These are phyloP conservation scores for Elaphomyces granulatus DNA, from an alignment of 495 filamentous ascomycete genomes.

Conservation along the genomic window DNA sequence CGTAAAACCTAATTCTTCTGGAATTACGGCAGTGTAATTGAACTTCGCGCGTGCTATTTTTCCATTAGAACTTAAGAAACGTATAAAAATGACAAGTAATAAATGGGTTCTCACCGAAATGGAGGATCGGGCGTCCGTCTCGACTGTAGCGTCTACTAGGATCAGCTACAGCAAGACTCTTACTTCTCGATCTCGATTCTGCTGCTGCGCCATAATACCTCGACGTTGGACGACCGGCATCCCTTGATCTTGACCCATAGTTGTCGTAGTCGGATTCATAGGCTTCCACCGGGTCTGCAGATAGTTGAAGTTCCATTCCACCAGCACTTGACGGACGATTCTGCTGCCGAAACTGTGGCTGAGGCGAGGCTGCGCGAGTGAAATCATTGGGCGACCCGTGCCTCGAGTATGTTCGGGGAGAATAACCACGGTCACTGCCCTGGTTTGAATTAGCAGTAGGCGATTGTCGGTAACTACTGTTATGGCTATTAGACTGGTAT, in stretches of 20 bases:
- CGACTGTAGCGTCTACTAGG: conserved; percentile 57
- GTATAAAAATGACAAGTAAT: background rate
- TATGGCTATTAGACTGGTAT: conserved; percentile 29
- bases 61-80: conserved; percentile 6
- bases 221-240: conserved; percentile 33
- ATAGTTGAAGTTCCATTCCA: conserved; percentile 73
- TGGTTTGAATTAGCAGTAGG: conserved; percentile 12
- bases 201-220: conserved; percentile 46
- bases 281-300: conserved; percentile 33
- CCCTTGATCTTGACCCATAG: conserved; percentile 38
- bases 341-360: conserved; percentile 42
- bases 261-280: conserved; percentile 35
- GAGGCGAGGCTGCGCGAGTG: conserved; percentile 43
- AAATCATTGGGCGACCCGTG: conserved; percentile 42
- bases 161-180: conserved; percentile 52
- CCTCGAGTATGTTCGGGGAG: conserved; percentile 33
- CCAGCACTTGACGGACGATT: conserved; percentile 50
- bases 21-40: conserved; percentile 84
- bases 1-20: conserved; percentile 82
- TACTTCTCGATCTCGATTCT: conserved; percentile 51
- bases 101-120: conserved; percentile 60
- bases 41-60: conserved; percentile 76
- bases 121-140: conserved; percentile 77
- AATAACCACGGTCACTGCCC: conserved; percentile 35
- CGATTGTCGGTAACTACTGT: conserved; percentile 27